Conservation (phyloP, 352 stramenopile species). For the Aphanomyces cochlioides region DNA sequence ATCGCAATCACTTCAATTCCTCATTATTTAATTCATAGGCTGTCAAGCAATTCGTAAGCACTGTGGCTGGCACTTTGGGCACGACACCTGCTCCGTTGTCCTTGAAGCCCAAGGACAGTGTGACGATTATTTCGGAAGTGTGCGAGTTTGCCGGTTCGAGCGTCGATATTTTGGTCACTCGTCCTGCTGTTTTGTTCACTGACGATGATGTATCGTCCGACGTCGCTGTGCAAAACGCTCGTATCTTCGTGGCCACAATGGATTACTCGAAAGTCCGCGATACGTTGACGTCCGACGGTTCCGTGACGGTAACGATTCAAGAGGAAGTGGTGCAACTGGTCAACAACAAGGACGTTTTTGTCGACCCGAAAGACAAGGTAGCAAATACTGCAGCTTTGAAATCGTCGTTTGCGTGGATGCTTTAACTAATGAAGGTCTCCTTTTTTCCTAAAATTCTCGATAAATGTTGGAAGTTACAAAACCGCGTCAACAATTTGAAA, state of each 20-base stretch:
- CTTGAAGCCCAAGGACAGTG: conserved; percentile 55
- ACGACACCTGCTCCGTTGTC: conserved; percentile 55
- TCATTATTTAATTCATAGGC: conserved; percentile 33
- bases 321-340: conserved; percentile 47
- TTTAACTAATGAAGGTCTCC: not conserved
- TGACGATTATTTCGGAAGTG: conserved; percentile 68
- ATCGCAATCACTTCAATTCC: not conserved
- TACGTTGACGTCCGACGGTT: conserved; percentile 36
- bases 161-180: conserved; percentile 60
- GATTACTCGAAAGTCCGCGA: conserved; percentile 75
- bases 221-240: conserved; percentile 48
- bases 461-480: not conserved
- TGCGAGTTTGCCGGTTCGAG: conserved; percentile 65
- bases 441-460: not conserved
- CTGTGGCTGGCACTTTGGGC: conserved; percentile 54
- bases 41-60: conserved; percentile 55
- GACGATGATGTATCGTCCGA: conserved; percentile 42
- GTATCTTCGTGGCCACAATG: conserved; percentile 70
- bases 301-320: conserved; percentile 46
- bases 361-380: conserved; percentile 58
- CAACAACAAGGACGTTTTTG: conserved; percentile 62
- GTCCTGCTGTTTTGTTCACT: conserved; percentile 71
- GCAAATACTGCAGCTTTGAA: conserved; percentile 1
- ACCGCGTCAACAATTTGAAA: not conserved
- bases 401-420: conserved; percentile 16